Base-by-base conservation (phyloP, 345 rosid species). In the Salix dunnii region DNA sequence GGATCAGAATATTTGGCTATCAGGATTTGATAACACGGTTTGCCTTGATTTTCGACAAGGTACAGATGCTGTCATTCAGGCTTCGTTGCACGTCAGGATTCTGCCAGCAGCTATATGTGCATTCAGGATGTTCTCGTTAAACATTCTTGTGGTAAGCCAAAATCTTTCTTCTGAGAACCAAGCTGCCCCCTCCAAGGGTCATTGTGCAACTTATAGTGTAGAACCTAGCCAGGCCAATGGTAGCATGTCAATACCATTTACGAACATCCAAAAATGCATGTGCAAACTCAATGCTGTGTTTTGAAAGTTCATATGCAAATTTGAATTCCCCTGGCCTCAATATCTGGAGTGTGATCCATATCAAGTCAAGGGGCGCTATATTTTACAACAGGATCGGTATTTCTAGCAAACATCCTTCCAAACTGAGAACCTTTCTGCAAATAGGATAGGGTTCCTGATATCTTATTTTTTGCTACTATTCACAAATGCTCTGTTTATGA, bases 201-300 rank as follows among this genome's bases (percentile, higher is more conserved):
- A 62, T 93, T 90, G 70, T 95, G 97, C 79, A 95, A 78, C 87
- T 95, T 95, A 80, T 80, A 87, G 87, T 91, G 96, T 72, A 95
- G 85, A 81, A 87, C 87, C 87, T 91, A 46, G 75, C 43, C 16
- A 71, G 67, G 21, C 33, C n/a, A 73, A 42, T 2, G 20, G 31
- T 16, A 63, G 75, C 31, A 28, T 36, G 55, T 2, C n/a, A 14
- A 23, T 40, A 27, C 71, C 36, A 17, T 21, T 18, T 35, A 13
- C 18, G n/a, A 71, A 38, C 25, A 6, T 21, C 10, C 5, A 11
- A 3, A 49, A 14, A 48, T 27, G 28, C 36, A n/a, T 27, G 3
- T 20, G 2, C n/a, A 33, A 12, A 46, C 18, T 46, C 14, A 46
- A 14, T 46, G 17, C 49, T 46, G 49, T 46, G 18, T 43, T 13